Base-by-base conservation (phyloP, 257 asterid species). In the Nicotiana otophora region DNA sequence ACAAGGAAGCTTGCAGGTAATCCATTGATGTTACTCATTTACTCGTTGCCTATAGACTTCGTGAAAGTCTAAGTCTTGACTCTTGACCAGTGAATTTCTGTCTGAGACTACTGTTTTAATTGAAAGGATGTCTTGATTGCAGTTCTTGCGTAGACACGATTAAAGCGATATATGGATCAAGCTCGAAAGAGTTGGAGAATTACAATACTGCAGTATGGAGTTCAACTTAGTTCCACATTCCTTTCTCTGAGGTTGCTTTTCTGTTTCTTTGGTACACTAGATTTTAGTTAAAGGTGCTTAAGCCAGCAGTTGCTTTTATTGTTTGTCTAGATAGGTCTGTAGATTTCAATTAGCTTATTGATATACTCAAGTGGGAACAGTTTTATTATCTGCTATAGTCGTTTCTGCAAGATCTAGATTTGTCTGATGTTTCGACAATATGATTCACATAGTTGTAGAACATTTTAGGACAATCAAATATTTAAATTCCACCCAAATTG, bases 1-100 rank as follows among this genome's bases (percentile, higher is more conserved):
- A 95, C 89, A 94, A 90, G 88, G 99, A 94, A 86, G 99, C 98
- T 77, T 95, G 99, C 97, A 94, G 99, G 99, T 93, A 33, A 66
- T 79, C 19, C 23, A 31, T 66, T 19, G 63, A 30, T 58, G 30
- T 17, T 80, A 10, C 28, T 34, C 16, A 20, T 28, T 0, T 64
- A 39, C n/a, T 33, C 53, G n/a, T 53, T 46, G 5, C 7, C n/a
- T 63, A 7, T 51, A 19, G 34, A 36, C 16, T 80, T 78, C 60
- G 33, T 20, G 74, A 36, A 34, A 14, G 5, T 60, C 17, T 1
- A 2, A 39, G 75, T 23, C 74, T 79, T 39, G 42, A n/a, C 1
- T 23, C 74, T 79, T 39, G 42, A n/a, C 2, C 58, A 14, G 8
- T 61, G 46, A 34, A 46, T 20, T 39, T 61, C 26, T 79, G 8